Evolutionary conservation across 2,329 filamentous ascomycete species (phyloP), one percentile per base, ranked within the genome.

Genomic region (Alternaria tenuissima): DNA sequence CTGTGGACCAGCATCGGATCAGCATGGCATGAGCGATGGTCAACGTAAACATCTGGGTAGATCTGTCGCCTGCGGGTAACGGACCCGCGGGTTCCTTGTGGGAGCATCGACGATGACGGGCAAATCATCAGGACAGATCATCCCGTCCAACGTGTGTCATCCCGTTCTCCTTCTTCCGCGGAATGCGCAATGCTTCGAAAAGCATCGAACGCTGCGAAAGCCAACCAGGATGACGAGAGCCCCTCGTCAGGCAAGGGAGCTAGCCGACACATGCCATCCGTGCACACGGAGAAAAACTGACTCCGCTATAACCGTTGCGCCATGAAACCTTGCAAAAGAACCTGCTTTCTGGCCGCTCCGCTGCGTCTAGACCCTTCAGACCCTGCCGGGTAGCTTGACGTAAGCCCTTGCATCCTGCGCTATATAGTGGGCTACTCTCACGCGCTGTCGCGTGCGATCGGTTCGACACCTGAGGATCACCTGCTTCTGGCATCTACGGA

Each of bases 261-360:
- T 38, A 36, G 8, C 16, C 32, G 46, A 49, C 20, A 5, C 32
- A 38, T 49, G 8, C 46, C 46, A 49, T 16, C 20, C 32, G 34
- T 49, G 32, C 46, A 36, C 16, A 38, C 46, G 32, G 46, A 49
- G 46, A 7, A 49, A 49, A 49, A 1, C 5, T 18, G 46, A n/a
- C 30, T 38, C 30, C 46, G 30, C 46, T 38, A 26, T 38, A 49
- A 49, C 46, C 46, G 46, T 49, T 49, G 46, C 46, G 20, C 46
- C 18, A 24, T 36, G 32, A 18, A 36, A 38, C 20, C 46, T 36
- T 36, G 46, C 46, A 26, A 36, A 7, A 12, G 30, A 49, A 38
- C 46, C 46, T 49, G 46, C 46, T 49, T 49, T 49, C 34, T 49
- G 46, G 32, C 32, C 14, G 16, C 9, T 36, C 34, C 46, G 20